These are phyloP conservation scores for Kodamaea derodonti DNA, from an alignment of 1,139 yeast species.

Conservation along the genomic window DNA sequence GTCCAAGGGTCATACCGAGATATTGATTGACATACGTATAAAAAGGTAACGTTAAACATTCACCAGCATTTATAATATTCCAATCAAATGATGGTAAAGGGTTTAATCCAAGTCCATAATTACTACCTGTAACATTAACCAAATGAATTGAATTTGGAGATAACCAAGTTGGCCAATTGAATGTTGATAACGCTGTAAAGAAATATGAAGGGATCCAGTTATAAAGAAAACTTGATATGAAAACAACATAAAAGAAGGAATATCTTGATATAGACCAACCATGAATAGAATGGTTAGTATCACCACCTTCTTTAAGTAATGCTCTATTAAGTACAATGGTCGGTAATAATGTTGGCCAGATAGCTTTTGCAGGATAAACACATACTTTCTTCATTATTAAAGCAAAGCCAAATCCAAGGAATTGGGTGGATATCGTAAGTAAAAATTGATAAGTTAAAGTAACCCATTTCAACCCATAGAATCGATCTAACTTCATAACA, in stretches of 20 bases:
- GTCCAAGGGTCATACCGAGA: conserved; percentile 42
- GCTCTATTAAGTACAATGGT: conserved; percentile 44
- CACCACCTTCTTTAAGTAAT: conserved; percentile 29
- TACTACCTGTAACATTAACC: conserved; percentile 36
- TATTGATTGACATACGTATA: conserved; percentile 40
- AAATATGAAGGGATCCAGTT: conserved; percentile 44
- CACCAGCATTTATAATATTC: conserved; percentile 38
- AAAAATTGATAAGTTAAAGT: conserved; percentile 35
- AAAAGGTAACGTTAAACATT: conserved; percentile 42
- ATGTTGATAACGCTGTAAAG: conserved; percentile 38
- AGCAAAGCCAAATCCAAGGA: conserved; percentile 47
- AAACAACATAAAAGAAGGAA: conserved; percentile 35
- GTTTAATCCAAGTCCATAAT: conserved; percentile 39
- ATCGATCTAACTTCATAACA: conserved; percentile 43
- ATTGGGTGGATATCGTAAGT: conserved; percentile 39
- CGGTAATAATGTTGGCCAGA: conserved; percentile 48
- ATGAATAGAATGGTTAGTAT: conserved; percentile 17
- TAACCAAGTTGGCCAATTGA: conserved; percentile 51
- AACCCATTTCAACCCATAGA: conserved; percentile 46
- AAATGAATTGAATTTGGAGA: conserved; percentile 37
- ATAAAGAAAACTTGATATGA: conserved; percentile 32
- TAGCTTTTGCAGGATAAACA: conserved; percentile 41
- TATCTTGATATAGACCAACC: conserved; percentile 43
- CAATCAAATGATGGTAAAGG: conserved; percentile 46
- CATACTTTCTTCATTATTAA: conserved; percentile 42